Conservation (phyloP, 2,329 filamentous ascomycete species). For the Cryphonectria parasitica region DNA sequence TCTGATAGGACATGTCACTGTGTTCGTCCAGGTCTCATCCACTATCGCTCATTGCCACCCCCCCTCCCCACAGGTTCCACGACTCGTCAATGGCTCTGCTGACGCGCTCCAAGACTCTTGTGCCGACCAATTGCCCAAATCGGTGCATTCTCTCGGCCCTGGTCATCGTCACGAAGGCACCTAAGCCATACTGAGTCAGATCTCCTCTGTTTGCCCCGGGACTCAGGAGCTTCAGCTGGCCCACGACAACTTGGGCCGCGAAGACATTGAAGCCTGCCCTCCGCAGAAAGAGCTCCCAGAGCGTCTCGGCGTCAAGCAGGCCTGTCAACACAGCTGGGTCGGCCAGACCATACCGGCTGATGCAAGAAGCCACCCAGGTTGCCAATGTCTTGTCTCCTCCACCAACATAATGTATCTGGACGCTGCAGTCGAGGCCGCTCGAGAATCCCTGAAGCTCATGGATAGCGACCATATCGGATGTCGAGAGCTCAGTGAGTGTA, state of each 20-base stretch:
- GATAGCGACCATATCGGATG: conserved; percentile 50
- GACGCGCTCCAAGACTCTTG: conserved; percentile 55
- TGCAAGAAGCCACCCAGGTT: conserved; percentile 57
- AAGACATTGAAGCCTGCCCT: conserved; percentile 70
- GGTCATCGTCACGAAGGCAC: conserved; percentile 61
- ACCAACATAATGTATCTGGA: conserved; percentile 51
- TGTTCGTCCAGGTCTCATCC: neutral
- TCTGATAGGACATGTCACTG: neutral
- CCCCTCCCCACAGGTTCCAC: conserved; percentile 46
- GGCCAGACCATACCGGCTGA: conserved; percentile 50
- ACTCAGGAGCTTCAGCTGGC: conserved; percentile 45
- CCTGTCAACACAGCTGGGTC: conserved; percentile 33
- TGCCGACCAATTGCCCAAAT: conserved; percentile 60
- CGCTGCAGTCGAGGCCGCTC: conserved; percentile 42
- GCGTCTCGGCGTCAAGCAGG: conserved; percentile 61
- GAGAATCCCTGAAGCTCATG: conserved; percentile 56
- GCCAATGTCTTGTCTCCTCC: conserved; percentile 55
- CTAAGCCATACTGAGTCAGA: conserved; percentile 47
- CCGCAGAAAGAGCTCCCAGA: conserved; percentile 70
- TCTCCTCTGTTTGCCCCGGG: conserved; percentile 22
- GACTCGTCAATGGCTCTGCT: conserved; percentile 53
- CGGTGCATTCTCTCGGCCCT: conserved; percentile 48
- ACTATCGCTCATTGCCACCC: neutral
- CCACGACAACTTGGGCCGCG: conserved; percentile 68
- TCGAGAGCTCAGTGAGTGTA: conserved; percentile 41